phyloP scores from a whole-genome alignment of 2,329 filamentous ascomycete genomes.

The Beauveria pseudobassiana region DNA sequence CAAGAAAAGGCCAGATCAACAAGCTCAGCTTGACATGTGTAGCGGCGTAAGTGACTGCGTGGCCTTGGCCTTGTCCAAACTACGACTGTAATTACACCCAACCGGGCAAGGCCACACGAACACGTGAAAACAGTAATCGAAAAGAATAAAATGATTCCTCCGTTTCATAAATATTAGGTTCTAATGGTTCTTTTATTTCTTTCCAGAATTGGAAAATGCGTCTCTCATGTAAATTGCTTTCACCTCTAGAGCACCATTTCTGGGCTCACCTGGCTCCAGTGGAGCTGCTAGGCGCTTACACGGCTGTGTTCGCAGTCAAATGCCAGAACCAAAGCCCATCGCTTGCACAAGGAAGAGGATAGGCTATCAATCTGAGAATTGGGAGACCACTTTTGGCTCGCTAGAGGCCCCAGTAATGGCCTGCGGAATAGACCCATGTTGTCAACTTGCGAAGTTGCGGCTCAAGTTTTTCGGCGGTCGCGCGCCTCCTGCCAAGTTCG shows the following conservation, averaged over 20 bases:
- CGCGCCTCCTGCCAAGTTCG: no score
- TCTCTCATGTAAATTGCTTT: neutral
- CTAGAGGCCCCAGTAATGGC: neutral
- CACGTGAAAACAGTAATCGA: no score
- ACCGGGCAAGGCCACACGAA: neutral
- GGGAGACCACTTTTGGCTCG: conserved; percentile 10
- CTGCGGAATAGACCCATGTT: no score
- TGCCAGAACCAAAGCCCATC: neutral
- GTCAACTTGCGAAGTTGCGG: no score
- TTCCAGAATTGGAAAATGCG: no score
- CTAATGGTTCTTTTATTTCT: no score
- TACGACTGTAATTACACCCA: no score
- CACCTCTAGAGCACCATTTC: neutral
- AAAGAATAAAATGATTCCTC: no score
- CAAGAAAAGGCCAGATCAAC: neutral
- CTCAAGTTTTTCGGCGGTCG: no score
- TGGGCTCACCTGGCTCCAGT: neutral
- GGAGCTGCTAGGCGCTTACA: neutral
- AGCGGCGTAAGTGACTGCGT: neutral
- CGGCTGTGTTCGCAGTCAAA: neutral
- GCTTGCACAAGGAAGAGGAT: neutral
- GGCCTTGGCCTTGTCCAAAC: neutral
- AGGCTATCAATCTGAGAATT: conserved; percentile 4
- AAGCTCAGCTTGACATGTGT: neutral
- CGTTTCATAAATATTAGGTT: no score